Evolutionary conservation across 345 rosid genomes (phyloP), one percentile per base, ranked within the genome.

Genomic region (Acer campestre): DNA sequence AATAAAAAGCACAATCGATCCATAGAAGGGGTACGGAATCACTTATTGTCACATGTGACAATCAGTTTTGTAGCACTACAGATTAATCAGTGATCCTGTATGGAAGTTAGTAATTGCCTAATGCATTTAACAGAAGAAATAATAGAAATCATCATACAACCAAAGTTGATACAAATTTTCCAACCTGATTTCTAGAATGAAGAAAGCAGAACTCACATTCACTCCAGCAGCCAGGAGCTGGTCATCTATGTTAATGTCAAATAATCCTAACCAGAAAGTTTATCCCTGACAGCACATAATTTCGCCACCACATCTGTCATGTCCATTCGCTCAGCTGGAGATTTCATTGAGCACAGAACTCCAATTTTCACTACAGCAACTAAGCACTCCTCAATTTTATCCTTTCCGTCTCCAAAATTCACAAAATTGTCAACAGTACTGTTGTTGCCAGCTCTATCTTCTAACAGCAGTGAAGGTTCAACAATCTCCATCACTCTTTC

Each of bases 141-240:
- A 20, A 48, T 48, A 13, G 16, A 48, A 11, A 11, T 12, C 16
- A 48, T 12, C 53, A 13, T 13, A 48, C 53, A 48, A 48, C 4
- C 53, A 3, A 48, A 48, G 13, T 11, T 11, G 0, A 48, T 11
- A 12, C 16, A 48, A 48, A 48, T 48, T 48, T 48, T 48, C 53
- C 53, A 48, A 48, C 53, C 3, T 48, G 53, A 12, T 12, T 12
- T 10, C 14, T 12, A 12, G 14, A 48, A 82, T 67, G 85, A 66
- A 78, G 70, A 81, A 77, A 75, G 65, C 61, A 31, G 85, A 86
- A 77, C 78, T 84, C 16, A 80, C 83, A 18, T 70, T 84, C 31
- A 10, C 84, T 27, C 86, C 89, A 56, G 29, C 53, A 1, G 38
- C 85, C 87, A 7, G 61, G 66, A 10, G 29, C 7, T 2, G 89